phyloP scores from a whole-genome alignment of 345 rosid species.

The Clausena lansium region DNA sequence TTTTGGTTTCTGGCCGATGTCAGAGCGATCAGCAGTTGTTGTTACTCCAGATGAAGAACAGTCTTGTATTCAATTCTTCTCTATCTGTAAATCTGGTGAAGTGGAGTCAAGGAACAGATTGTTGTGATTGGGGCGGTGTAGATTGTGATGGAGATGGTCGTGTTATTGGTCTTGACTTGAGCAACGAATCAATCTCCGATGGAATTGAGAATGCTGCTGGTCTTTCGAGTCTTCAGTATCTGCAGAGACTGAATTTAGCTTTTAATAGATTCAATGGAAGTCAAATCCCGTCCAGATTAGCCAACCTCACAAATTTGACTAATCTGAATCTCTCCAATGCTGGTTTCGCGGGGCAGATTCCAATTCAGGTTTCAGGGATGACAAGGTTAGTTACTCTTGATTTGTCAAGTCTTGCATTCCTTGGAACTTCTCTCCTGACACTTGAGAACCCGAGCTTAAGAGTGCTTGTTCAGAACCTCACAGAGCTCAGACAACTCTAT shows the following conservation, averaged over 20 bases:
- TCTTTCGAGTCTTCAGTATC: constrained; percentile 22
- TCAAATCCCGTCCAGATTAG: not conserved
- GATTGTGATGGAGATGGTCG: constrained; percentile 11
- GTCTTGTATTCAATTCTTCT: not conserved
- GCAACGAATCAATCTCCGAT: constrained; percentile 20
- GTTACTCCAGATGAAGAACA: constrained; percentile 4
- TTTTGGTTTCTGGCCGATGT: constrained; percentile 21
- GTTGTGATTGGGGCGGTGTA: constrained; percentile 29
- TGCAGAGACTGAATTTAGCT: constrained; percentile 16
- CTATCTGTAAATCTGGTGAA: not conserved
- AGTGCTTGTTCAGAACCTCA: constrained; percentile 25
- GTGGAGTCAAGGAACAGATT: constrained; percentile 18
- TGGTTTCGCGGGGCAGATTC: constrained; percentile 41
- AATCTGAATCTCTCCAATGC: constrained; percentile 32
- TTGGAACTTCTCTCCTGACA: not conserved
- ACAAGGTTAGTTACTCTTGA: constrained; percentile 33
- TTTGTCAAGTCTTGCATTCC: not conserved
- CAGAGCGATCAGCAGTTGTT: constrained; percentile 7
- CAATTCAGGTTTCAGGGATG: constrained; percentile 16
- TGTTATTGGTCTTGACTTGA: constrained; percentile 29
- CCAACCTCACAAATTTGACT: not conserved
- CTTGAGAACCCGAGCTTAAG: constrained; percentile 27
- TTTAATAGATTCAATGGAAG: not conserved
- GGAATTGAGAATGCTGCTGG: constrained; percentile 17
- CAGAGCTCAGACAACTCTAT: constrained; percentile 15